Conservation (phyloP, 805 yeast genomes). For the Diddensiella caesifluorescens region DNA sequence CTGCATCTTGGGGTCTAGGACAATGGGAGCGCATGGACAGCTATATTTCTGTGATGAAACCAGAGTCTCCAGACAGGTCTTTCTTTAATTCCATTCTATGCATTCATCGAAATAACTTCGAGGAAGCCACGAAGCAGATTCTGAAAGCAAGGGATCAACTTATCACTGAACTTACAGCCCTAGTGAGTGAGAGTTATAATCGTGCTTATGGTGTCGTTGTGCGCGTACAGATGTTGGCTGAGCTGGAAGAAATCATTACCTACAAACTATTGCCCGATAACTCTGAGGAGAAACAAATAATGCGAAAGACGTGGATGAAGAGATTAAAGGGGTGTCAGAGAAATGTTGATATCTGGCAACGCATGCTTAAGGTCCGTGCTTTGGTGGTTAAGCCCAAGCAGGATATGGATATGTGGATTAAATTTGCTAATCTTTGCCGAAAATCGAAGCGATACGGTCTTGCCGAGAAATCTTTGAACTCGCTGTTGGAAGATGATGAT, state of each 20-base stretch:
- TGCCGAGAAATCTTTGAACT: slow-evolving; percentile 86
- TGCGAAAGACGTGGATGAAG: slow-evolving; percentile 91
- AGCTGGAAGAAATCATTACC: slow-evolving; percentile 86
- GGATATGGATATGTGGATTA: slow-evolving; percentile 97
- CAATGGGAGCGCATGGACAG: slow-evolving; percentile 96
- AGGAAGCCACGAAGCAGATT: slow-evolving; percentile 73
- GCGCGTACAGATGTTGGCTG: slow-evolving; percentile 95
- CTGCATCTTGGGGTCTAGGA: slow-evolving; percentile 97
- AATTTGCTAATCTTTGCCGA: slow-evolving; percentile 92
- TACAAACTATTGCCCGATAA: slow-evolving; percentile 82
- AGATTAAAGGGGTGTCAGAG: slow-evolving; percentile 90
- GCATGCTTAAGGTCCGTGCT: slow-evolving; percentile 88
- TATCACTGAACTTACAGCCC: slow-evolving; percentile 88
- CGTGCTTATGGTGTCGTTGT: slow-evolving; percentile 97
- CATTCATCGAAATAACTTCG: slow-evolving; percentile 80
- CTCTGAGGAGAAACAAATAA: slow-evolving; percentile 68
- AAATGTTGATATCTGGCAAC: slow-evolving; percentile 98
- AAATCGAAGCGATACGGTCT: slow-evolving; percentile 88
- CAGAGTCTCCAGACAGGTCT: slow-evolving; percentile 89
- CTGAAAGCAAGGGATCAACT: slow-evolving; percentile 79
- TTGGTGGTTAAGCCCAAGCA: slow-evolving; percentile 91
- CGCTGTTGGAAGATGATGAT: slow-evolving; percentile 69
- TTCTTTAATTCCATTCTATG: slow-evolving; percentile 88
- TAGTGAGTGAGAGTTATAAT: slow-evolving; percentile 91
- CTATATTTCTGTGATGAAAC: slow-evolving; percentile 82